A percentile compares a stretch with the other conserved stretches of the same genome.
Conservation (phyloP, 169 alveolate species). For the Babesia caballi region DNA sequence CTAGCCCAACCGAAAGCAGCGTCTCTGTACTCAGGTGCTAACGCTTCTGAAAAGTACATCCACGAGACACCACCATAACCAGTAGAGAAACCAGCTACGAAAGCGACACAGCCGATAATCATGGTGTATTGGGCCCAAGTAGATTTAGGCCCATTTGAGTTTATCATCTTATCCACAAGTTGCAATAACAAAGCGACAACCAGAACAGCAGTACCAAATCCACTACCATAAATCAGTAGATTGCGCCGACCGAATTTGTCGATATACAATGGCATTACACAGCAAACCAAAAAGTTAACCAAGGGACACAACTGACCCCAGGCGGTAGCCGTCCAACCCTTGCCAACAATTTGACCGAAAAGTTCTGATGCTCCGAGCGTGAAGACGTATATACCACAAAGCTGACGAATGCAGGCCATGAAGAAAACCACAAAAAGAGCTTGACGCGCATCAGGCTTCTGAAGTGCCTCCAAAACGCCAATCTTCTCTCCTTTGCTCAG, state of each 20-base stretch:
- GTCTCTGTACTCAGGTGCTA: slow-evolving; percentile 79
- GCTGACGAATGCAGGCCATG: slow-evolving; percentile 77
- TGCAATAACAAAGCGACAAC: slow-evolving; percentile 63
- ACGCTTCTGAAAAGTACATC: slow-evolving; percentile 81
- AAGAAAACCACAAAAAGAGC: slow-evolving; percentile 72
- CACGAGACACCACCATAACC: slow-evolving; percentile 83
- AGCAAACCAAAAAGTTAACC: slow-evolving; percentile 72
- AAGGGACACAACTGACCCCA: slow-evolving; percentile 62
- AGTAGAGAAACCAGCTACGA: slow-evolving; percentile 78
- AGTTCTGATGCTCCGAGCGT: slow-evolving; percentile 77
- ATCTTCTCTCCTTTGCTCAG: slow-evolving; percentile 33
- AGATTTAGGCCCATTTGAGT: not conserved
- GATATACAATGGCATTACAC: slow-evolving; percentile 67
- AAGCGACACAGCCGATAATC: slow-evolving; percentile 63
- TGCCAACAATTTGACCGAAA: slow-evolving; percentile 60
- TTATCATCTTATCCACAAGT: too few relatives aligned
- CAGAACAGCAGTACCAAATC: slow-evolving; percentile 34
- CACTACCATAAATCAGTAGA: slow-evolving; percentile 69
- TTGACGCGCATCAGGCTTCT: slow-evolving; percentile 64
- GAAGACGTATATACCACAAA: slow-evolving; percentile 80
- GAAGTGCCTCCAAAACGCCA: slow-evolving; percentile 56
- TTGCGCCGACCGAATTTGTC: slow-evolving; percentile 81
- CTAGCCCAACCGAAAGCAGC: slow-evolving; percentile 77
- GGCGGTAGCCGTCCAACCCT: slow-evolving; percentile 50
- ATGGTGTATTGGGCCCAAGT: slow-evolving; percentile 15